Conservation (phyloP, 345 rosid species). For the Conringia planisiliqua region DNA sequence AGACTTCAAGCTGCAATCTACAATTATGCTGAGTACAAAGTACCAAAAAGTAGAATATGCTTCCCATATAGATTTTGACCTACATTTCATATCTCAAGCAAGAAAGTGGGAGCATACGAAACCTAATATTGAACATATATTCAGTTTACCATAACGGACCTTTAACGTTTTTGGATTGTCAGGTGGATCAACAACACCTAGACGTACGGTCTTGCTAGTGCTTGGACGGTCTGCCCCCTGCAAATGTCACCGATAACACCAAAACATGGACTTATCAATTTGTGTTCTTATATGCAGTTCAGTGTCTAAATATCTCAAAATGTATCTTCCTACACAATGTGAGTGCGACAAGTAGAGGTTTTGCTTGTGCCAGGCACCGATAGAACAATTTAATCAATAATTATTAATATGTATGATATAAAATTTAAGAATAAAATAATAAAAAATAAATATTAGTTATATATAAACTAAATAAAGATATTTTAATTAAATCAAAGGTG, state of each 20-base stretch:
- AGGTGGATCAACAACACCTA: not conserved
- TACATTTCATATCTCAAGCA: not conserved
- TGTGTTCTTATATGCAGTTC: no score
- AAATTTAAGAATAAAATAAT: no score
- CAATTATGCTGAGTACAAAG: not conserved
- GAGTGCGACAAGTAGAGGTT: no score
- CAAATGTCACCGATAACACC: not conserved
- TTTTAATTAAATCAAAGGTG: no score
- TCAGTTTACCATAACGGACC: not conserved
- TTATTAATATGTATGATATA: no score
- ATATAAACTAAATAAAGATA: no score
- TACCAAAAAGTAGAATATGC: not conserved
- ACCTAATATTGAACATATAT: not conserved
- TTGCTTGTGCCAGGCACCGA: no score
- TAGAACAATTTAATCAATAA: no score
- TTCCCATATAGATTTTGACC: not conserved
- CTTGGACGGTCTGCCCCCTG: not conserved
- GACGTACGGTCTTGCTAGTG: not conserved
- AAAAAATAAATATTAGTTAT: no score
- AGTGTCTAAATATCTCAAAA: no score
- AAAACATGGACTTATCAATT: not conserved
- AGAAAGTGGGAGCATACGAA: not conserved
- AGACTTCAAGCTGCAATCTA: not conserved
- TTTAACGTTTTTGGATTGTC: not conserved
- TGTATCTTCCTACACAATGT: no score